Base-by-base conservation (phyloP, 1,284 basidiomycete species). In the Trichosporon ovoides region DNA sequence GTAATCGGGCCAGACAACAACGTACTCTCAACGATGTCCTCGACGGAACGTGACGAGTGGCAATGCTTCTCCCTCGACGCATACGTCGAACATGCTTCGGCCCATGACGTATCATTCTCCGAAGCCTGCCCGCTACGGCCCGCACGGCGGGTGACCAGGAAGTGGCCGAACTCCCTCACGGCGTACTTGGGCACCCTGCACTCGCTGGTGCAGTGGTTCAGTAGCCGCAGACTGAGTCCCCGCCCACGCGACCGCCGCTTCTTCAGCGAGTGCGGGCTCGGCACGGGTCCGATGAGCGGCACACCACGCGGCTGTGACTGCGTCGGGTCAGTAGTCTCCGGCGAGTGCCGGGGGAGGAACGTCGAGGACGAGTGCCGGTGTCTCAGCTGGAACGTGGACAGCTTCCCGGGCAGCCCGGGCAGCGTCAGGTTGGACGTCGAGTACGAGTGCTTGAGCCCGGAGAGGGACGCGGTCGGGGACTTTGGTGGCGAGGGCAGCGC, bases 91-190 rank as follows among this genome's bases (percentile, higher is more conserved):
- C 43, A 48, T 18, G 43, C 43, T 7, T 48, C 43, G 6, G 22
- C 16, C 43, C 43, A 48, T 3, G 43, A 28, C 7, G 13, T 7
- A 14, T 48, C 43, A 14, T 3, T 16, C 19, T 14, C 13, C 4
- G 20, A 9, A 13, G 14, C 14, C 22, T 5, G 22, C 13, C 13
- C 16, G 24, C 37, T 31, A 9, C 43, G 37, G 37, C 37, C 3
- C 19, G 43, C 22, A 31, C 9, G n/a, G n/a, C n/a, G 6, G 43
- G 22, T 13, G 22, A n/a, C 22, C 2, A 48, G 43, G 24, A 31
- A 48, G 14, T 48, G 43, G 43, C 43, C 28, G 43, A 48, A 48
- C n/a, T 48, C 43, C 22, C 43, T 22, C 43, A 48, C 43, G 43
- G 43, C 24, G 43, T 48, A 48, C 28, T 48, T 48, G 14, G 43